A percentile compares a stretch with the other conserved stretches of the same genome.
phyloP scores from a whole-genome alignment of 495 filamentous ascomycete species.

The Baudoinia panamericana region DNA sequence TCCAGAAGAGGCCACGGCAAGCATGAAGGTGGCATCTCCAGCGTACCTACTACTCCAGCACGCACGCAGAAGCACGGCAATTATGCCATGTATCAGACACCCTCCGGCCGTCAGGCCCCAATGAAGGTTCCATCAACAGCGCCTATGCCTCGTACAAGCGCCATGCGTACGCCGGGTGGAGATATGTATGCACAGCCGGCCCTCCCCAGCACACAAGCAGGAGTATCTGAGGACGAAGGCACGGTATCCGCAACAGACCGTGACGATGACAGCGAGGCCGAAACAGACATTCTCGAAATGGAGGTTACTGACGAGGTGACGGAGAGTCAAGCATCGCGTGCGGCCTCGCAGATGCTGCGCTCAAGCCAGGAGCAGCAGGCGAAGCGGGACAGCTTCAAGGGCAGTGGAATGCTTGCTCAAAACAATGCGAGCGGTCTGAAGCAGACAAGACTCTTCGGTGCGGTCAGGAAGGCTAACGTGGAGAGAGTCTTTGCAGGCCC shows the following conservation, averaged over 20 bases:
- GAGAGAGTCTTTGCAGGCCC: conserved; percentile 10
- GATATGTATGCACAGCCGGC: conserved; percentile 35
- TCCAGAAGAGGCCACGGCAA: conserved; percentile 36
- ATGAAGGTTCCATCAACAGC: conserved; percentile 15
- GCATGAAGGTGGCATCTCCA: conserved; percentile 60
- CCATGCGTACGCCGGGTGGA: conserved; percentile 32
- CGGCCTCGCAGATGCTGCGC: conserved; percentile 40
- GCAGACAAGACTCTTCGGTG: conserved; percentile 30
- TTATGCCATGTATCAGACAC: conserved; percentile 8
- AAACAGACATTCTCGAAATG: conserved; percentile 14
- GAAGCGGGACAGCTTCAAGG: conserved; percentile 11
- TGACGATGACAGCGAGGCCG: conserved; percentile 30
- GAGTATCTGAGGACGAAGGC: conserved; percentile 51
- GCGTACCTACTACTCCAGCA: conserved; percentile 63
- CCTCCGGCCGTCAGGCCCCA: conserved; percentile 4
- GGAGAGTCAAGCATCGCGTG: conserved; percentile 39
- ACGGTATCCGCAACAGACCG: conserved; percentile 77
- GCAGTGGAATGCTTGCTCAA: neutral
- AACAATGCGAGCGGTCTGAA: conserved; percentile 7
- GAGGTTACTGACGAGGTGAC: conserved; percentile 35
- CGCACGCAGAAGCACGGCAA: conserved; percentile 28
- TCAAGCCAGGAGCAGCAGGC: conserved; percentile 15
- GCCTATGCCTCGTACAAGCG: conserved; percentile 25
- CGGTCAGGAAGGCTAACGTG: conserved; percentile 25
- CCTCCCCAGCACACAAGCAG: too few species aligned